Percentiles rank a stretch among this genome's conserved stretches.
These are phyloP conservation scores for Phytophthora palmivora DNA, from an alignment of 352 stramenopile genomes.

Conservation along the genomic window DNA sequence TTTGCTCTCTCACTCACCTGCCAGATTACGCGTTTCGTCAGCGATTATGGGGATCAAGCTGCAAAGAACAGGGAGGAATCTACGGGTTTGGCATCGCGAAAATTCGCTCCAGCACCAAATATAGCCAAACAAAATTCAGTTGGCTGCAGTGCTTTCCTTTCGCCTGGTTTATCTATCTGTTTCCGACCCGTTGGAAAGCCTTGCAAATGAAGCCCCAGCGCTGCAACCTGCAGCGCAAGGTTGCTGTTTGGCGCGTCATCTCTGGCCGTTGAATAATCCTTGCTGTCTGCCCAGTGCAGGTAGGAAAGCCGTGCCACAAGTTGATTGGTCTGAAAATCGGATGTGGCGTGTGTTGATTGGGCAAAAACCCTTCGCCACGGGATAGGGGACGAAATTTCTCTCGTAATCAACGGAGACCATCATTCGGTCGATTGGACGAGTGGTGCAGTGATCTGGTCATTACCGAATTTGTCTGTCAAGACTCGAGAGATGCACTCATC, in stretches of 20 bases:
- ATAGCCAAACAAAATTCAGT: not conserved
- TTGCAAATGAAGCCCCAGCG: no score
- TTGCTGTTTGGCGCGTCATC: not conserved
- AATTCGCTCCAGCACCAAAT: no score
- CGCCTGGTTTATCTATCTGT: not conserved
- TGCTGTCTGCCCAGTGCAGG: not conserved
- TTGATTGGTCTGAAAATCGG: slow-evolving; percentile 8
- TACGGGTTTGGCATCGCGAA: not conserved
- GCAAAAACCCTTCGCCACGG: not conserved
- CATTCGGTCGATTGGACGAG: slow-evolving; percentile 3
- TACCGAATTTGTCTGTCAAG: slow-evolving; percentile 10
- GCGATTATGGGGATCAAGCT: not conserved
- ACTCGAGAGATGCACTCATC: slow-evolving; percentile 6
- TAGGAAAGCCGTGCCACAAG: not conserved
- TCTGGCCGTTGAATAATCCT: slow-evolving; percentile 7
- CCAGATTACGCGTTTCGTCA: not conserved
- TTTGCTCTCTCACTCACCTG: not conserved
- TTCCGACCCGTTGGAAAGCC: not conserved
- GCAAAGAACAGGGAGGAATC: not conserved
- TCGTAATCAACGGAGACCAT: slow-evolving; percentile 13
- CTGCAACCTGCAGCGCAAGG: not conserved
- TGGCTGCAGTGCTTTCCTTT: not conserved
- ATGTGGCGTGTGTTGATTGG: not conserved
- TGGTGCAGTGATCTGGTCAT: slow-evolving; percentile 8
- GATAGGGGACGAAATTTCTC: slow-evolving; percentile 15